Base-by-base conservation (phyloP, 208 protist genomes). In the Leishmania arabica region DNA sequence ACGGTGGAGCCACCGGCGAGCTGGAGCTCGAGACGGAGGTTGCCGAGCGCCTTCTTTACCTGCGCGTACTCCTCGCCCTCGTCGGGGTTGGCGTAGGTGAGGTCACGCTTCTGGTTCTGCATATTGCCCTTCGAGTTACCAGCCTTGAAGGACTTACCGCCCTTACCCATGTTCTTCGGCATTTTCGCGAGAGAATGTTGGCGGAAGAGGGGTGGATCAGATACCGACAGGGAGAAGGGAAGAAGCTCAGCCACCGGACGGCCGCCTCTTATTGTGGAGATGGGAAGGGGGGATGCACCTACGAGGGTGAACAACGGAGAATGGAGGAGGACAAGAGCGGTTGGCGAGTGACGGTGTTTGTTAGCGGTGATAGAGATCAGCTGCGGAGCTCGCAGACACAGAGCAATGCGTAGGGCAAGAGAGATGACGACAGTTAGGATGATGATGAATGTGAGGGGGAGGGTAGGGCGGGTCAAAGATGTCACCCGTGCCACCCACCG, bases 41-140 rank as follows among this genome's bases (percentile, higher is more conserved):
- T 99, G 53, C 99, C 99, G 37, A 99, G 93, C 78, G 99, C 98
- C 69, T 90, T 94, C 54, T 96, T 89, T 19, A 99, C 98, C 85
- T 99, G 96, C 3, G 97, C 99, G 90, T 99, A 99, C 86, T 99
- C 98, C 93, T 99, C 99, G 34, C 97, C 97, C 60, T 99, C 98
- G 51, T 99, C 98, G 69, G 98, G 96, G 78, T 93, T 85, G 51
- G 93, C 93, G 75, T 99, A 97, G 37, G 98, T 91, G 62, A 99
- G 86, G 76, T 99, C 99, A 76, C 99, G 98, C 89, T 99, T 99
- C 47, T 98, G 91, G 81, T 95, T 94, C 74, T 99, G 93, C 89
- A 98, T 99, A 79, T 92, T 94, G 56, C 90, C 90, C 89, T 99
- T 99, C 47, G 94, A 90, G 64, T 95, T 96, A 86, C 98, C 98